These are phyloP conservation scores for Kwoniella botswanensis DNA, from an alignment of 768 basidiomycete species.

Conservation along the genomic window DNA sequence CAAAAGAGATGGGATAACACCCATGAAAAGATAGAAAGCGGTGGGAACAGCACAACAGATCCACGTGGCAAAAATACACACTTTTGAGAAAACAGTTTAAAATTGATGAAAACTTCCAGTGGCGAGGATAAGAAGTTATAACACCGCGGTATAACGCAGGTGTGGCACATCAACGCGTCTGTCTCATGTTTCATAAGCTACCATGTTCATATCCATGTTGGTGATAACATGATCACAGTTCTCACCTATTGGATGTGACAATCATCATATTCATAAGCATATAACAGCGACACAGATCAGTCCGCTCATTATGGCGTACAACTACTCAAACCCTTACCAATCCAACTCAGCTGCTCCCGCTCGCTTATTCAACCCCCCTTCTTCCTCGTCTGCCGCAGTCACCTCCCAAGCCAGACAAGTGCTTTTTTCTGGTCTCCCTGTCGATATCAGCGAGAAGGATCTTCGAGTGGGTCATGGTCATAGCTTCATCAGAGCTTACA, in stretches of 20 bases:
- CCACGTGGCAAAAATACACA: constrained; percentile 9
- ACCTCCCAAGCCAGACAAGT: constrained; percentile 28
- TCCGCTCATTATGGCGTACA: constrained; percentile 16
- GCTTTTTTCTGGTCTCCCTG: constrained; percentile 41
- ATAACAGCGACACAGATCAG: not conserved
- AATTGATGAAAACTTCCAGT: not conserved
- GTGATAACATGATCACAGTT: not conserved
- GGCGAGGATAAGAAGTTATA: not conserved
- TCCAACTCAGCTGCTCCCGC: constrained; percentile 7
- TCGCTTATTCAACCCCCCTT: constrained; percentile 2
- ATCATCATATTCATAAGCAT: not conserved
- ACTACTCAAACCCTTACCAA: constrained; percentile 30
- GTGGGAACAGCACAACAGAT: not conserved
- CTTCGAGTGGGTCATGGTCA: constrained; percentile 28
- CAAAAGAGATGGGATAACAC: constrained; percentile 4
- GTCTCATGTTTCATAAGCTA: not conserved
- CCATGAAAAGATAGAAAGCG: not conserved
- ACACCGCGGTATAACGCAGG: not conserved
- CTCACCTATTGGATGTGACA: too few species aligned
- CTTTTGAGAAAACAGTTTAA: too few species aligned
- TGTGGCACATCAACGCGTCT: not conserved
- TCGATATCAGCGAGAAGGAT: constrained; percentile 38
- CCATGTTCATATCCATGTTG: not conserved
- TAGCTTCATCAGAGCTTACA: not conserved
- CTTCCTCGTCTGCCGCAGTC: constrained; percentile 10